A percentile compares a stretch with the other conserved stretches of the same genome.
Conservation (phyloP, 1,284 basidiomycete genomes). For the Ceratorhiza oryzae-sativae region DNA sequence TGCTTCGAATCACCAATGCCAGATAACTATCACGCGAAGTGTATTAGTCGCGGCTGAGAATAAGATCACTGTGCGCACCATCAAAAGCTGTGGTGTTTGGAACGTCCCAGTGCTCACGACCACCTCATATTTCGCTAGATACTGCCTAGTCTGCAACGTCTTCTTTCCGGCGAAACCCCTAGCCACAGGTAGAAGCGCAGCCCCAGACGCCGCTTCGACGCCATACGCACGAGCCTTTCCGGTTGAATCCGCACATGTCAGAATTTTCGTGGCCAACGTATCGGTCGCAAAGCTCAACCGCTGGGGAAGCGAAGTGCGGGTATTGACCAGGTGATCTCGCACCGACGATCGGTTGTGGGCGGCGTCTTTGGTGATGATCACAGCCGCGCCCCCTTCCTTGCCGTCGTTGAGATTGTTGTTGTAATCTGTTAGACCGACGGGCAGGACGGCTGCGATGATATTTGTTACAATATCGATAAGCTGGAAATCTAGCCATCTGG, state of each 20-base stretch:
- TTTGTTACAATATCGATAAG: slow-evolving; percentile 26
- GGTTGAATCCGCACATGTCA: slow-evolving; percentile 19
- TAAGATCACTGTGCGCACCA: background rate
- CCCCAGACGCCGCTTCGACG: slow-evolving; percentile 22
- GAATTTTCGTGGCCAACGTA: slow-evolving; percentile 29
- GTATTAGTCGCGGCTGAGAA: background rate
- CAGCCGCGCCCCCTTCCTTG: slow-evolving; percentile 27
- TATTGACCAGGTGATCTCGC: slow-evolving; percentile 30
- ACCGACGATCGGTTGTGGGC: slow-evolving; percentile 32
- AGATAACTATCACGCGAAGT: slow-evolving; percentile 12
- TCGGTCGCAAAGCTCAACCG: slow-evolving; percentile 23
- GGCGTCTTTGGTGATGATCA: slow-evolving; percentile 16
- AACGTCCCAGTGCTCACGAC: slow-evolving; percentile 30
- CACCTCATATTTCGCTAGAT: slow-evolving; percentile 28
- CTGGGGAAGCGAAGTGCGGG: slow-evolving; percentile 14
- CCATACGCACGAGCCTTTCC: slow-evolving; percentile 29
- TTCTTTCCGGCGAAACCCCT: slow-evolving; percentile 21
- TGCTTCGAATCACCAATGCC: slow-evolving; percentile 26
- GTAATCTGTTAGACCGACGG: slow-evolving; percentile 18
- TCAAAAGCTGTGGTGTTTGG: slow-evolving; percentile 30
- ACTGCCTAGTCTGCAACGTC: slow-evolving; percentile 18
- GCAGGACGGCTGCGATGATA: slow-evolving; percentile 26
- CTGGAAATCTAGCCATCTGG: slow-evolving; percentile 15
- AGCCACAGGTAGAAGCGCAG: slow-evolving; percentile 16
- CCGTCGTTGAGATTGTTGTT: slow-evolving; percentile 37